Evolutionary conservation across 495 filamentous ascomycete genomes (phyloP).

Genomic region (Penicillium bovifimosum): DNA sequence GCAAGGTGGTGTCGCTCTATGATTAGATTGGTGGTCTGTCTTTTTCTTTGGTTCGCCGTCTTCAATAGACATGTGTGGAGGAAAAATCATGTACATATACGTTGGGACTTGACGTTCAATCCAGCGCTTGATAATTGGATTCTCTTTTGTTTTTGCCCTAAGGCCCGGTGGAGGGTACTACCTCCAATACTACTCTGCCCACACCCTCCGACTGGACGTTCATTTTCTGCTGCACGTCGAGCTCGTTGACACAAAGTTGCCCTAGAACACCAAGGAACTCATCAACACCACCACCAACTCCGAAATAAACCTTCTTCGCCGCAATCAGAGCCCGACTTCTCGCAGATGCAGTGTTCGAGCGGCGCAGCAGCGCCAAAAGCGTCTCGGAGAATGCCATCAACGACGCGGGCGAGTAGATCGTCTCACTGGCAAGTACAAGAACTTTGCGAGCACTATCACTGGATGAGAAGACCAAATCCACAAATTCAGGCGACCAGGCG

Average conservation of each 20-base stretch:
- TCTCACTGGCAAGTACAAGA: conserved; percentile 81
- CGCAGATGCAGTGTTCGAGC: conserved; percentile 37
- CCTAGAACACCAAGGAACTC: conserved; percentile 68
- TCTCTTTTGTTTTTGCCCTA: conserved; percentile 22
- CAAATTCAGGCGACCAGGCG: conserved; percentile 69
- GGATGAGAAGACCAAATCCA: conserved; percentile 45
- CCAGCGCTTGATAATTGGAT: conserved; percentile 27
- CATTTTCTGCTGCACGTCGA: conserved; percentile 56
- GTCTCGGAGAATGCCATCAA: conserved; percentile 68
- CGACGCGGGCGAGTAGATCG: conserved; percentile 83
- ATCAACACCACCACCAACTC: conserved; percentile 88
- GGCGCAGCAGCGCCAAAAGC: conserved; percentile 57
- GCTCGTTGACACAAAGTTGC: conserved; percentile 48
- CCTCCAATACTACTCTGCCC: conserved; percentile 43
- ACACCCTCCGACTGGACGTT: conserved; percentile 51
- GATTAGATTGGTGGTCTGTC: conserved; percentile 28
- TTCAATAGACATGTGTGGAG: conserved; percentile 25
- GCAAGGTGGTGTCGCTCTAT: conserved; percentile 40
- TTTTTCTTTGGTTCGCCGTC: conserved; percentile 19
- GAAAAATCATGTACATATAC: conserved; percentile 42
- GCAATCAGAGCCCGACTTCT: conserved; percentile 67
- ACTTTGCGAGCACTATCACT: conserved; percentile 18
- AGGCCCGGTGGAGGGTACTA: conserved; percentile 15
- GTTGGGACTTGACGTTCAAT: conserved; percentile 24
- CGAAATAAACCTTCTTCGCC: conserved; percentile 93